Conservation (phyloP, 2,329 filamentous ascomycete species). For the Ascochyta koolunga region DNA sequence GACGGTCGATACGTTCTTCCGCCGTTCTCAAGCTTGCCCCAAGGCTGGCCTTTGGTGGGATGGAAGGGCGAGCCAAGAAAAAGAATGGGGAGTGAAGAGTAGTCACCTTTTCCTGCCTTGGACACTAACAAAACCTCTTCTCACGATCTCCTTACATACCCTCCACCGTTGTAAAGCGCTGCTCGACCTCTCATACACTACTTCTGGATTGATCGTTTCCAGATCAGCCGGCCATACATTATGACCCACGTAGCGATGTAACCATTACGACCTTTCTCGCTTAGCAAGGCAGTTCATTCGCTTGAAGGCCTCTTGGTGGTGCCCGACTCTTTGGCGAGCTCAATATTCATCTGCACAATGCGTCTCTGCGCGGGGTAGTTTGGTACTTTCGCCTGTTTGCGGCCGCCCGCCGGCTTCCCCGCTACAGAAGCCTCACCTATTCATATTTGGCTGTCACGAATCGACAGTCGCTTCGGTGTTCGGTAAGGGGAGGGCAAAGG, state of each 20-base stretch:
- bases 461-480: background rate
- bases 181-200: background rate
- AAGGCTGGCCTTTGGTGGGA: constrained; percentile 66
- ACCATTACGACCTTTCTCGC: background rate
- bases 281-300: background rate
- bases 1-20: constrained; percentile 65
- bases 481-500: background rate
- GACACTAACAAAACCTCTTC: no score
- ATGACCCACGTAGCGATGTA: background rate
- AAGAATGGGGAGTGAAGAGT: constrained; percentile 12
- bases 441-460: no score
- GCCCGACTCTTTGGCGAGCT: no score
- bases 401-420: background rate
- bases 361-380: background rate
- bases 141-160: background rate
- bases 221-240: background rate
- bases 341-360: background rate
- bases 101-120: background rate
- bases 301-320: no score
- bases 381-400: background rate
- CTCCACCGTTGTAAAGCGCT: background rate
- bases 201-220: background rate
- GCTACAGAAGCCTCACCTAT: background rate
- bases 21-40: constrained; percentile 61
- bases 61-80: constrained; percentile 50